Percentiles rank a stretch among this genome's conserved stretches.
phyloP scores from a whole-genome alignment of 2,329 filamentous ascomycete genomes.

The Pseudopithomyces maydicus region DNA sequence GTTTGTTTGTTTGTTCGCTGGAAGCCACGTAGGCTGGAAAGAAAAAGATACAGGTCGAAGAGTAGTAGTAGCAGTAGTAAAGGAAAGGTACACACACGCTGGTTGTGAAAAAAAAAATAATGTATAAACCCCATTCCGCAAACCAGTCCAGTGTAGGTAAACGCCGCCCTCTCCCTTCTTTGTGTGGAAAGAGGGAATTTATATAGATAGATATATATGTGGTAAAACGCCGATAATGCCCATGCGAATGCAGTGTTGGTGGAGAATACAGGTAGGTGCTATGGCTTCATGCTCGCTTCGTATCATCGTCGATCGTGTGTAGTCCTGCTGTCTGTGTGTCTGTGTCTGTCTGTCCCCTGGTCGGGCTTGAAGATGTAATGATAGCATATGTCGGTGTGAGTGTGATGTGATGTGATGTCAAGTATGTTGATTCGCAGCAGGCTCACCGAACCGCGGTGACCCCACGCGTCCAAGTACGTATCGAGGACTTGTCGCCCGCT shows the following conservation, averaged over 20 bases:
- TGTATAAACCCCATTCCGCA: neutral
- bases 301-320: constrained; percentile 3
- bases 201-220: too few species aligned
- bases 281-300: constrained; percentile 1
- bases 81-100: neutral
- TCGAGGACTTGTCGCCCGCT: neutral
- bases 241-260: neutral
- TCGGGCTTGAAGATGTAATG: neutral
- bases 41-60: too few species aligned
- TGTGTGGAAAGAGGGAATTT: neutral
- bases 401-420: neutral
- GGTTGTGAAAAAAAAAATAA: neutral
- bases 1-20: too few species aligned
- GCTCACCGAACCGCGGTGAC: neutral
- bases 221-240: constrained; percentile 1
- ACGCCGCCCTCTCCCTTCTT: too few species aligned
- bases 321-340: neutral
- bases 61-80: too few species aligned
- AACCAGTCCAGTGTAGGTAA: neutral
- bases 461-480: neutral
- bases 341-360: neutral
- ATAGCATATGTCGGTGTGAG: neutral
- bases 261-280: neutral
- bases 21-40: too few species aligned
- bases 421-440: neutral